Evolutionary conservation across 108 stramenopile genomes (phyloP), one percentile per base, ranked within the genome.

Genomic region (Discostella pseudostelligera): DNA sequence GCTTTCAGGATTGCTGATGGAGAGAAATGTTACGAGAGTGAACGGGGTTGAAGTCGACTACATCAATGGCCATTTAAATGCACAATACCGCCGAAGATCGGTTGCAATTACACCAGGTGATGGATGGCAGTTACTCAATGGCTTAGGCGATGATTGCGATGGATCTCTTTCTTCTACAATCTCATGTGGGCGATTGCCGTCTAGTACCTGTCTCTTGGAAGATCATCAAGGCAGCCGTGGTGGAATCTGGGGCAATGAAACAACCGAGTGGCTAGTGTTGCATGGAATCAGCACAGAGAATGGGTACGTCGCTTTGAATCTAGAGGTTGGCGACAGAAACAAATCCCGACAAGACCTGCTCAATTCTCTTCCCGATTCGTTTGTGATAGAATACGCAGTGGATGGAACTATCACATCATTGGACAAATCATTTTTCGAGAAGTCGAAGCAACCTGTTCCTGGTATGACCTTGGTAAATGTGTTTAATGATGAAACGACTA

Each of bases 221-320:
- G 92, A 86, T 26, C 84, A 87, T 59, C 85, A 86, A 53, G 92
- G 87, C 67, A 51, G 60, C 42, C 72, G 82, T 46, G 92, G 89
- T 25, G 81, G 58, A 10, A 62, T 93, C 2, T 66, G 83, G 54
- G 92, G 89, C 1, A 81, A 84, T 45, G 82, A 84, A 47, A 74
- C 61, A 28, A 78, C 82, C 0, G 92, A 89, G 2, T 93, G 92
- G 92, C 47, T 93, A 11, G 83, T 88, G 3, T 59, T 93, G 71
- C 69, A 62, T 2, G 51, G 87, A 39, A 36, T 67, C 12, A 66
- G 65, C 21, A 39, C 88, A 9, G 83, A 80, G 64, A 82, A 84
- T 68, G 92, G 92, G 8, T 75, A 88, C 28, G 84, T 90, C 25
- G 72, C 87, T 16, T 22, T 90, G 35, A 89, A 86, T 51, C 82